A percentile compares a stretch with the other conserved stretches of the same genome.
phyloP scores from a whole-genome alignment of 2,329 filamentous ascomycete genomes.

The Cadophora gregata region DNA sequence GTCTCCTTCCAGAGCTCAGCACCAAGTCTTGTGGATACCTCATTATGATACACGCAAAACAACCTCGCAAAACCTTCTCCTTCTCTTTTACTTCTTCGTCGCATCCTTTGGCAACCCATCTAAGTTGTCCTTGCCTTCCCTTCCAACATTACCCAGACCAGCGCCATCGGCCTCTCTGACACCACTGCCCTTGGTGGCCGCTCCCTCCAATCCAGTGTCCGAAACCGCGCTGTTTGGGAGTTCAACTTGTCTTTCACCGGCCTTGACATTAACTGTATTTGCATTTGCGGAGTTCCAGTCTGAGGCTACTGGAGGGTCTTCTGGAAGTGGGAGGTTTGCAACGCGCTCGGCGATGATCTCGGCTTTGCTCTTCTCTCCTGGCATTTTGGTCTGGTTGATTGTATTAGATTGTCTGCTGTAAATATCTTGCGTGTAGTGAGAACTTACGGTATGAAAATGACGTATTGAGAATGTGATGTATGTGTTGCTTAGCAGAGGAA shows the following conservation, averaged over 20 bases:
- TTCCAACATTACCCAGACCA: constrained; percentile 65
- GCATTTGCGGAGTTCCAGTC: constrained; percentile 79
- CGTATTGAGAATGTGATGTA: neutral
- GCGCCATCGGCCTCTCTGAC: constrained; percentile 54
- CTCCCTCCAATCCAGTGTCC: constrained; percentile 60
- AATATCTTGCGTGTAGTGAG: neutral
- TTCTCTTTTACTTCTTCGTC: constrained; percentile 24
- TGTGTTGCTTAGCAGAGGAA: neutral
- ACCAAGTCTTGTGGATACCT: neutral
- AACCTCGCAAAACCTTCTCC: neutral
- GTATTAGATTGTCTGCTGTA: neutral
- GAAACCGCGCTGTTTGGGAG: constrained; percentile 57
- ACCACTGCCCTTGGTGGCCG: constrained; percentile 62
- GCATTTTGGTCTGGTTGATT: constrained; percentile 31
- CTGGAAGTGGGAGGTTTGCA: constrained; percentile 79
- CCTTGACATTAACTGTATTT: constrained; percentile 70
- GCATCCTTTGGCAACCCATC: constrained; percentile 61
- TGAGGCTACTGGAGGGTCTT: constrained; percentile 75
- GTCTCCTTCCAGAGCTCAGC: neutral
- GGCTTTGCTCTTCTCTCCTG: constrained; percentile 55
- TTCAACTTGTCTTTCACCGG: constrained; percentile 54
- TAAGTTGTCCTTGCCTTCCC: constrained; percentile 65
- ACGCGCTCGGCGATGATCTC: constrained; percentile 71
- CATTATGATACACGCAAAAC: neutral
- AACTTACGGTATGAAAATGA: neutral